Conservation (phyloP, 1,284 basidiomycete species). For the Rhodofomes roseus region DNA sequence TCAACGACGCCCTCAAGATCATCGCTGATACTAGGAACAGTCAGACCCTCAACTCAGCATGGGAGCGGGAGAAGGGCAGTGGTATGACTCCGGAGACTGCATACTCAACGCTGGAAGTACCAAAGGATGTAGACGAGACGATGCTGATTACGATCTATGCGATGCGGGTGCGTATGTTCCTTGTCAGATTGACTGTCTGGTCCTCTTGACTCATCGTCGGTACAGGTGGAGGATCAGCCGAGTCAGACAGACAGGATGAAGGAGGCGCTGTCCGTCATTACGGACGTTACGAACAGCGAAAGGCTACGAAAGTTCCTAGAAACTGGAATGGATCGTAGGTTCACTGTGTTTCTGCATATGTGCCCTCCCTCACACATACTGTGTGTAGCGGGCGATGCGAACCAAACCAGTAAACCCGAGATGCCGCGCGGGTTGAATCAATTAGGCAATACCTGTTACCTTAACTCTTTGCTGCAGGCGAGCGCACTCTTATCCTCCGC, state of each 20-base stretch:
- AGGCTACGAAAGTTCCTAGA: conserved; percentile 63
- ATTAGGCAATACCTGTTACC: conserved; percentile 91
- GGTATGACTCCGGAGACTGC: conserved; percentile 72
- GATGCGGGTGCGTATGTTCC: conserved; percentile 57
- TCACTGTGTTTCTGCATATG: conserved; percentile 1
- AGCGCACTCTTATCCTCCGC: conserved; percentile 3
- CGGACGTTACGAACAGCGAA: conserved; percentile 71
- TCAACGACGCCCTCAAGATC: conserved; percentile 63
- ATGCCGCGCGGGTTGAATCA: conserved; percentile 87
- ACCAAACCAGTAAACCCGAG: conserved; percentile 50
- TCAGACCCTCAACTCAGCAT: conserved; percentile 41
- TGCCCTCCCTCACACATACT: background rate
- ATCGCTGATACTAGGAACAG: conserved; percentile 61
- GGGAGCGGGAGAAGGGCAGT: conserved; percentile 51
- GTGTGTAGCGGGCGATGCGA: conserved; percentile 61
- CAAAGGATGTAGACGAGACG: conserved; percentile 67
- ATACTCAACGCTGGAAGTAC: conserved; percentile 70
- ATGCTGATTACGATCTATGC: conserved; percentile 73
- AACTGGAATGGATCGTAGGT: conserved; percentile 69
- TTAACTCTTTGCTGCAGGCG: conserved; percentile 83
- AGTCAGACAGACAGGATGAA: conserved; percentile 59
- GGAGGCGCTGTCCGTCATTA: conserved; percentile 64
- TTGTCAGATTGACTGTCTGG: background rate
- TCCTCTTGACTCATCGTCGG: no score
- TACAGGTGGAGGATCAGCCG: conserved; percentile 68